Evolutionary conservation across 257 asterid genomes (phyloP).

Genomic region (Craterostigma plantagineum): DNA sequence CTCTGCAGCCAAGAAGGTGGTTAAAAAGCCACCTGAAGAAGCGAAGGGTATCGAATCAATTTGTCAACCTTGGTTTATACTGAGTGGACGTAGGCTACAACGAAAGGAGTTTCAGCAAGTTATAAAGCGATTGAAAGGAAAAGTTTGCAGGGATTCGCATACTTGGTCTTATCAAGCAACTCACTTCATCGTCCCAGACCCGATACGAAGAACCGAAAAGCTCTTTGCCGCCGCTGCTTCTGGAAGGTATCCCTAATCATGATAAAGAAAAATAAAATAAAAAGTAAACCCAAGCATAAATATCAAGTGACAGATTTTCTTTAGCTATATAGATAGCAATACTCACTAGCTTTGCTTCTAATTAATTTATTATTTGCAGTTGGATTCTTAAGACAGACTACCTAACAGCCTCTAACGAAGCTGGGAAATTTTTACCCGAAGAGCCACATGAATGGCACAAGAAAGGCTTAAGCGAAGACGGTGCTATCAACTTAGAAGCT

Average conservation of each 20-base stretch:
- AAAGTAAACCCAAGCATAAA: too few species aligned
- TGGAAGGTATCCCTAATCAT: conserved; percentile 49
- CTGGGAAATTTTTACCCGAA: conserved; percentile 56
- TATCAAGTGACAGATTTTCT: too few species aligned
- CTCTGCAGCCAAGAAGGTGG: conserved; percentile 7
- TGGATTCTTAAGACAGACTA: conserved; percentile 91
- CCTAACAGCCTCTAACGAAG: conserved; percentile 58
- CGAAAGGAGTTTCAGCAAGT: conserved; percentile 78
- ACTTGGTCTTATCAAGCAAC: conserved; percentile 96
- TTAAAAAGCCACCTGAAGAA: too few species aligned
- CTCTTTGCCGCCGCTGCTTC: conserved; percentile 95
- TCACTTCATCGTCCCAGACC: conserved; percentile 78
- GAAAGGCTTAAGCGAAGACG: conserved; percentile 71
- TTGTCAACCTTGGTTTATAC: conserved; percentile 44
- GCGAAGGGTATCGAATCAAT: too few species aligned
- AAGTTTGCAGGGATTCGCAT: conserved; percentile 76
- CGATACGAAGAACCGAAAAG: conserved; percentile 76
- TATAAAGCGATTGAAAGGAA: conserved; percentile 50
- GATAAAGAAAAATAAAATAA: background rate
- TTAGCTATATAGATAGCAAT: background rate
- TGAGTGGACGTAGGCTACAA: conserved; percentile 71
- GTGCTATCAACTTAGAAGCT: conserved; percentile 83
- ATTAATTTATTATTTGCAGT: conserved; percentile 25
- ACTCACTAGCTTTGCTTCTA: conserved; percentile 6
- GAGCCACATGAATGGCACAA: conserved; percentile 76